Base-by-base conservation (phyloP, 202 grass and related monocot species). In the Carex sylvatica region DNA sequence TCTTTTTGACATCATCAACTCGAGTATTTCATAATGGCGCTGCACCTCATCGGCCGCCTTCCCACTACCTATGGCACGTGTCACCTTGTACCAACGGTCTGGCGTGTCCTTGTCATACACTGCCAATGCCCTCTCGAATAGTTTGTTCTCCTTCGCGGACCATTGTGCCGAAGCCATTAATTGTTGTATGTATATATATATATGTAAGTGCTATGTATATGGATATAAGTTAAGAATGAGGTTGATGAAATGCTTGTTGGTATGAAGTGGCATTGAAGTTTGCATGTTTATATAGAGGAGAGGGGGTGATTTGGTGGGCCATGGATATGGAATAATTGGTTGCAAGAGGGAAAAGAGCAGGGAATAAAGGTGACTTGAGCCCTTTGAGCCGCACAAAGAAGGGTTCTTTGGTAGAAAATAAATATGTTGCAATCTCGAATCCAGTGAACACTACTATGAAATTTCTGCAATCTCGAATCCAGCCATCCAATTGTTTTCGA, bases 21-120 rank as follows among this genome's bases (percentile, higher is more conserved):
- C 28, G 6, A 96, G 90, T 20, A 87, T 49, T 73, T 96, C 90
- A 46, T 82, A 96, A 9, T 91, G 90, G 3, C 80, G 83, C 56
- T 91, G 86, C 83, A 96, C 93, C 83, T 96, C 93, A 2, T 91
- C 93, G 0, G 87, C 87, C 0, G 93, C 87, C 86, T 84, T 96
- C 56, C 70, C 92, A 10, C 88, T 85, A 5, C 89, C 89, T 73
- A 96, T 86, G 58, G 90, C 88, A 1, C 87, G 84, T 9, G 93
- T 86, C 51, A 96, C 90, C 82, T 96, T 93, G 49, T 86, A 79
- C 90, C 90, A 96, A 73, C 87, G 84, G 71, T 96, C 90, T 6
- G 90, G 90, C 1, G 90, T 93, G 74, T 65, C 93, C 80, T 96
- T 89, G 31, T 89, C 80, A 2, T 91, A 89, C 80, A 28, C 28